Base-by-base conservation (phyloP, 2,329 filamentous ascomycete genomes). In the Aspergillus sp. region DNA sequence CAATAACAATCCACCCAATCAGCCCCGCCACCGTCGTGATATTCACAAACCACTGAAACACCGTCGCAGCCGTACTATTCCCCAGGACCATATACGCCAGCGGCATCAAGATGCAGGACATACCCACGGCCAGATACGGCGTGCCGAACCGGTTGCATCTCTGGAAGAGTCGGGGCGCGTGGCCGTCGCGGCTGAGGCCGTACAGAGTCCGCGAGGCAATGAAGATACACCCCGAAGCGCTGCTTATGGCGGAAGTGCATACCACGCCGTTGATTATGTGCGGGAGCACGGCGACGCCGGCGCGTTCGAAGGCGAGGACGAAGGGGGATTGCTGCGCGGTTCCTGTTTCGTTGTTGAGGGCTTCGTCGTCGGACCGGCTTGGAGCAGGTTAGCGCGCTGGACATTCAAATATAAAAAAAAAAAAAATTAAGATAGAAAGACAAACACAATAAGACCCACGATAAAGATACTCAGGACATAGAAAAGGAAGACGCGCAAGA, bases 211-310 rank as follows among this genome's bases (percentile, higher is more conserved):
- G 43, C 2, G 55, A 57, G 17, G 42, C 43, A 13, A 53, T 39
- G 24, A 53, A 53, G 7, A 57, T 30, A 24, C 47, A 36, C 5
- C 42, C 48, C 15, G 20, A 43, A 2, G 48, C 55, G 17, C 42
- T 26, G 34, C 42, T 43, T 26, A 44, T 43, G 43, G 55, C 55
- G 1, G 41, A 53, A 1, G 55, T 57, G 2, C 45, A 45, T 4
- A 57, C 41, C 7, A 50, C 48, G 2, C 48, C 55, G 26, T 57
- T 57, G 49, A 57, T 48, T 1, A 57, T 48, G 8, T 36, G 39
- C 11, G 48, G 48, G n/a, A 53, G 48, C 18, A 42, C 55, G 13
- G 15, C 3, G 26, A 57, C 43, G 7, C 55, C 55, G 9, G 55
- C 48, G 34, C 34, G 43, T 3, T 36, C 42, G 18, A 42, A 41